Evolutionary conservation across 1,284 basidiomycete genomes (phyloP), one percentile per base, ranked within the genome.

Genomic region (Tylopilus orsonianus): DNA sequence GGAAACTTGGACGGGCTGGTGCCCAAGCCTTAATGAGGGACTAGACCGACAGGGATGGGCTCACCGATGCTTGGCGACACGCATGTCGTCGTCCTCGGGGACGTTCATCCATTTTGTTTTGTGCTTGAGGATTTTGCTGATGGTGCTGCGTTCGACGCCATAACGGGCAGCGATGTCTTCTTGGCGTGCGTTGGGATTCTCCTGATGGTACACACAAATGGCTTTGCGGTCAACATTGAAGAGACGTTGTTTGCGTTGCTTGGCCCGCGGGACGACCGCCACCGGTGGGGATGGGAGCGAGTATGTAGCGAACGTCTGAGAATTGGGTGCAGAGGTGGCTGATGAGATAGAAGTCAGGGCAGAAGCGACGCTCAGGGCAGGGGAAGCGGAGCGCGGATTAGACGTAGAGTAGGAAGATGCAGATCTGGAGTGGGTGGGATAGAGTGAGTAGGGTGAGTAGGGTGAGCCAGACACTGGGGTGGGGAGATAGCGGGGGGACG

Each of bases 91-190:
- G 54, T 80, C 77, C 44, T 79, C 76, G 13, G 75, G 71, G 41
- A 90, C 77, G 50, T 78, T 80, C 59, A 93, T 70, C 92, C 92
- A 95, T 58, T 83, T 83, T 14, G 79, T 75, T 68, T 89, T 90
- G 60, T 89, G 72, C 64, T 93, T 94, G 53, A 95, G 75, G 55
- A 93, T 94, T 72, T 95, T 94, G 70, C 87, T 90, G 62, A 95
- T 88, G n/a, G 92, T 95, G 68, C 89, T 93, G 42, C 93, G 83
- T 65, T 95, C 93, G 46, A 94, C 87, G 44, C 81, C 80, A 64
- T 87, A 95, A 33, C 72, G 69, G 10, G 70, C 68, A 1, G 87
- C 92, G 57, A 94, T 90, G 59, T 90, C 87, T 61, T 93, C 89
- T 65, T 93, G 90, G 49, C 85, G 77, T 18, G 79, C 75, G 50